Conservation (phyloP, 352 stramenopile species). For the Phytophthora chlamydospora region DNA sequence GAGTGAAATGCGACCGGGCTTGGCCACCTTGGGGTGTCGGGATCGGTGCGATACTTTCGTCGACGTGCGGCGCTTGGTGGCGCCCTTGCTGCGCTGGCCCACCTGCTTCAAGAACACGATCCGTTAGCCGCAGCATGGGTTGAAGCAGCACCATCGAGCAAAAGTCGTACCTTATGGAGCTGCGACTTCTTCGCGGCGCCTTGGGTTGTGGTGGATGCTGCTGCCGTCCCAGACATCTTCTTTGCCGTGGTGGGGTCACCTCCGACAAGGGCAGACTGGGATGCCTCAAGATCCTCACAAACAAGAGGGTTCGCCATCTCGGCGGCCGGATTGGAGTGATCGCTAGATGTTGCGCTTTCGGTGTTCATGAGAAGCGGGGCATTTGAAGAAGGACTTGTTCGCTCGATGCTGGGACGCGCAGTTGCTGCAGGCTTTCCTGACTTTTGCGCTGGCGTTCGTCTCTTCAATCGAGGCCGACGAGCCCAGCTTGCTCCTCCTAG, state of each 20-base stretch:
- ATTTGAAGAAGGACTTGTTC: conserved; percentile 6
- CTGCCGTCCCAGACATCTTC: conserved; percentile 2
- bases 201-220: conserved; percentile 8
- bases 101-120: conserved; percentile 11
- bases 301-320: conserved; percentile 18
- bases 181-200: conserved; percentile 6
- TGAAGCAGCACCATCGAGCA: neutral
- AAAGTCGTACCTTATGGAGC: conserved; percentile 28
- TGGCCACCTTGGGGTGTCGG: conserved; percentile 23
- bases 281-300: conserved; percentile 21
- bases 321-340: conserved; percentile 10
- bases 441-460: conserved; percentile 35
- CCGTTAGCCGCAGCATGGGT: too few relatives aligned
- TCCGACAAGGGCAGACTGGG: neutral
- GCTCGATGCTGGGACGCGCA: neutral
- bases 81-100: conserved; percentile 13
- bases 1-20: conserved; percentile 21
- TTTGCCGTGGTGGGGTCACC: neutral
- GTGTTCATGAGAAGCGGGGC: neutral
- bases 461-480: conserved; percentile 32
- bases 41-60: conserved; percentile 24
- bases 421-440: conserved; percentile 14
- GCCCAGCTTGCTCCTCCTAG: neutral
- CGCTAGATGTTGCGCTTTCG: neutral
- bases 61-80: conserved; percentile 23